Base-by-base conservation (phyloP, 225 moss, liverwort and hornwort species). In the Physcomitrellopsis africana region DNA sequence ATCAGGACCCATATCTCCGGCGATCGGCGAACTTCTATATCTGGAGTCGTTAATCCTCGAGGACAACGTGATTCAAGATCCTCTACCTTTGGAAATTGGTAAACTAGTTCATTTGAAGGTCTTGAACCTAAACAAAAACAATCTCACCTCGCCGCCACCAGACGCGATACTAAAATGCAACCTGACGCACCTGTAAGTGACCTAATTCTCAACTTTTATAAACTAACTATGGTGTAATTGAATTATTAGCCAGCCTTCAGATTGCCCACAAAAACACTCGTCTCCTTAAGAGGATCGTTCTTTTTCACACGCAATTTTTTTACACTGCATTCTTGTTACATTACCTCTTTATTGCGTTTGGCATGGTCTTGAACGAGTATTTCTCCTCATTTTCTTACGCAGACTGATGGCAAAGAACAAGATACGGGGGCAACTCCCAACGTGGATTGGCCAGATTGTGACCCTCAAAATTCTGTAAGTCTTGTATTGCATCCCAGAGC, bases 161-260 rank as follows among this genome's bases (percentile, higher is more conserved):
- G 79, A 79, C 18, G 79, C 65, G 9, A 76, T 85, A n/a, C 76
- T 79, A 47, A 73, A 80, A 23, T 85, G 85, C 82, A 85, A 85
- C 69, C 76, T 85, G 6, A 80, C 85, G 14, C 60, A 82, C 76
- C 52, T 85, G 85, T 85, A 18, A 75, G 81, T 75, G 29, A 66
- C 73, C 16, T 20, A 27, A 24, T 55, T 11, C 8, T 29, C 20
- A 13, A 51, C 51, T 42, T 52, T 72, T 15, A 6, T 10, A 29
- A 47, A 56, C 58, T 15, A 24, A 23, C 26, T 70, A 26, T 18
- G 44, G 16, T 26, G 0, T 11, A 2, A 1, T 3, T 32, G 60
- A n/a, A 18, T 26, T 27, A 17, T 26, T 26, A n/a, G 12, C 45
- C 60, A 6, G 10, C 27, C n/a, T 60, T 58, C 47, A 48, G 17